Evolutionary conservation across 1,139 yeast genomes (phyloP).

Genomic region (Maudiozyma humilis): DNA sequence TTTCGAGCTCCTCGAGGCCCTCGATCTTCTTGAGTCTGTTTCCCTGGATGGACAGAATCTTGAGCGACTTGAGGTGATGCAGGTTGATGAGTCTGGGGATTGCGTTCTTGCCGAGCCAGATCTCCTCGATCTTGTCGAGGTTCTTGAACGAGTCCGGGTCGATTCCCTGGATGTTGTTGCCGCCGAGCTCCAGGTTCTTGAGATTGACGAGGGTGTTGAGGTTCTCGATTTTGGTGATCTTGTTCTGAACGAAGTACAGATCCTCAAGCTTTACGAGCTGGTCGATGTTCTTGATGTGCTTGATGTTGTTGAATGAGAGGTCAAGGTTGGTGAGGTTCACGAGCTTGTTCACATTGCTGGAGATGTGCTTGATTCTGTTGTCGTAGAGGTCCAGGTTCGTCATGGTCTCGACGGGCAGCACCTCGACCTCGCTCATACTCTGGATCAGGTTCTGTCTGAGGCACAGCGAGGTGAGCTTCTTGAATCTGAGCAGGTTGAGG

Average conservation of each 20-base stretch:
- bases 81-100: slow-evolving; percentile 62
- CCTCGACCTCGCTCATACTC: slow-evolving; percentile 61
- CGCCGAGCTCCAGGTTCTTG: slow-evolving; percentile 80
- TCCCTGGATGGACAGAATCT: slow-evolving; percentile 80
- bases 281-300: slow-evolving; percentile 74
- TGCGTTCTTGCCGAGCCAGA: slow-evolving; percentile 91
- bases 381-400: slow-evolving; percentile 87
- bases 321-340: slow-evolving; percentile 57
- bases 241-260: slow-evolving; percentile 83
- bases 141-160: slow-evolving; percentile 35
- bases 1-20: slow-evolving; percentile 63
- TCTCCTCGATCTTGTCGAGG: slow-evolving; percentile 55
- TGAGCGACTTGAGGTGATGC: slow-evolving; percentile 50
- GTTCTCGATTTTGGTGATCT: slow-evolving; percentile 64
- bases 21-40: slow-evolving; percentile 74
- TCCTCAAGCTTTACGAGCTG: slow-evolving; percentile 54
- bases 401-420: slow-evolving; percentile 46
- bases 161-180: slow-evolving; percentile 66
- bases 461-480: slow-evolving; percentile 51
- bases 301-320: slow-evolving; percentile 83
- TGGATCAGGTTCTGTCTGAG: slow-evolving; percentile 80
- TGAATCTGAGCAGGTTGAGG: slow-evolving; percentile 53
- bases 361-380: slow-evolving; percentile 81
- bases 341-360: slow-evolving; percentile 54
- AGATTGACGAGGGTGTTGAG: slow-evolving; percentile 52